Base-by-base conservation (phyloP, 1,284 basidiomycete species). In the Exsudoporus floridanus region DNA sequence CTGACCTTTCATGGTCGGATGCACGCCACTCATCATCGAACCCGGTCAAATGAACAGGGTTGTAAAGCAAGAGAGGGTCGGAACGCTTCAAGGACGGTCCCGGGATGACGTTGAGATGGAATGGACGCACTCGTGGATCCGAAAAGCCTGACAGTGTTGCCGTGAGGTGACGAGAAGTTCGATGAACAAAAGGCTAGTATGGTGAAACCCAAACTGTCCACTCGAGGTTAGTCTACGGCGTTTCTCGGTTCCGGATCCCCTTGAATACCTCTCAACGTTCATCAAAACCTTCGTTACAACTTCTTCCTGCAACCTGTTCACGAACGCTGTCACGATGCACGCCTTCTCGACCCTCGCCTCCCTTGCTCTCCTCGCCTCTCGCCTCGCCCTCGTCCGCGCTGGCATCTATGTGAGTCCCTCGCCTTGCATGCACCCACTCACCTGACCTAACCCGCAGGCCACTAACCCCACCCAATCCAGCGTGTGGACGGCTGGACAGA, bases 401-500 rank as follows among this genome's bases (percentile, higher is more conserved):
- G 13, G n/a, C n/a, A 0, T 67, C 53, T 68, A 65, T 18, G 67
- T 70, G 45, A 48, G 67, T 62, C 0, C 7, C 21, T n/a, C n/a
- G 0, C 16, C 5, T 0, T 1, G n/a, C n/a, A n/a, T n/a, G n/a
- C n/a, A n/a, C 3, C 6, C 6, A 2, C 16, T 18, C 5, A 2
- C 4, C 53, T 46, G 16, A 49, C 35, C 21, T 31, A 13, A 5
- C 36, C 0, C 23, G 4, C 53, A 88, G 85, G 74, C 86, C 39
- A 73, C 77, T 33, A 54, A 73, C 45, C 86, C 86, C 16, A 50
- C 63, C 6, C 48, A 63, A 40, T 60, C 69, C 34, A 73, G 76
- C 5, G 68, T 67, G 5, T 86, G 82, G 61, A 68, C 68, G 39
- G 85, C 69, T 27, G 82, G 80, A 12, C 64, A 80, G 56, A 52